Evolutionary conservation across 495 filamentous ascomycete genomes (phyloP), one percentile per base, ranked within the genome.

Genomic region (Penicillium canariense): DNA sequence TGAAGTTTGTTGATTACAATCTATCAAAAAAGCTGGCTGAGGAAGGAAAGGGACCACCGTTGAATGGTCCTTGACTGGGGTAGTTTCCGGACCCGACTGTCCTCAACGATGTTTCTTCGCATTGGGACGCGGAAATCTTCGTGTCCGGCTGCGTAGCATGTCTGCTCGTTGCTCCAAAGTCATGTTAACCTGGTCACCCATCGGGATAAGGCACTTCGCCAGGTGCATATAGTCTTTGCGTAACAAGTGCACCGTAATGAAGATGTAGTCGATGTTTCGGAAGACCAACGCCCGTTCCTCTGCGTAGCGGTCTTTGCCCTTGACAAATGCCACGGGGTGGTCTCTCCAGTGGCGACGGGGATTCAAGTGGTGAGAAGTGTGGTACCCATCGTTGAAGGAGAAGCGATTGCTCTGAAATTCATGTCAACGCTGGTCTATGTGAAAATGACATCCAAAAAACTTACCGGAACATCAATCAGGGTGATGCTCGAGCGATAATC

Each of bases 331-430:
- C 26, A 80, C 68, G 3, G 87, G 87, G 61, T 89, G 86, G 36
- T 88, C 84, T 42, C 86, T 78, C 87, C 87, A 90, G 72, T 89
- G 87, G 2, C 86, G 80, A 23, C 75, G 80, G 4, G 87, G 85
- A 67, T 90, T 87, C 9, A 89, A 76, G 63, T 89, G 87, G 65
- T 90, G 87, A 8, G 87, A 87, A 31, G 87, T 88, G 66, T 90
- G 87, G 67, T 88, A 90, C 48, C 87, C 87, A 63, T 89, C 87
- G 63, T 90, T 90, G 75, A 81, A 90, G 59, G 83, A 88, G 71
- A 82, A 84, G 20, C 87, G 81, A 68, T 90, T 90, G 57, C 78
- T 84, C 85, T 85, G 56, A 10, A 25, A 14, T 11, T 43, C 28
- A 22, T 34, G 48, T 68, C 30, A 69, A 55, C 5, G 8, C n/a